These are phyloP conservation scores for Lithospermum erythrorhizon DNA, from an alignment of 257 asterid species.

Conservation along the genomic window DNA sequence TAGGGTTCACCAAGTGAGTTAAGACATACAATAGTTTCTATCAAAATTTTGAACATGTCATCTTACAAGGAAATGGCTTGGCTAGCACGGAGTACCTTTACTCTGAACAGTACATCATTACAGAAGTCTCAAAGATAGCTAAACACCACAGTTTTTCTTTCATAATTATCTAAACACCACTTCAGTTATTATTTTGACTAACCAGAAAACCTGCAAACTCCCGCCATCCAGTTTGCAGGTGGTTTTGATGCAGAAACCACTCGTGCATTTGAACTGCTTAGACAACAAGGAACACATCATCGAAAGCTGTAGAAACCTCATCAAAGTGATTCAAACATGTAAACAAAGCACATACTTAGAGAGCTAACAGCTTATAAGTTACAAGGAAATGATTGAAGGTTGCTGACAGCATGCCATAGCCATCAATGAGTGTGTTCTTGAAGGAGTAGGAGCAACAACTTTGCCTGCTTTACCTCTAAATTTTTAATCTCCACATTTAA, in stretches of 20 bases:
- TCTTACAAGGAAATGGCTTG: neutral
- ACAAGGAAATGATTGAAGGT: neutral
- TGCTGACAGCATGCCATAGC: too few relatives aligned
- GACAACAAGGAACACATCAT: neutral
- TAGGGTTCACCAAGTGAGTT: conserved; percentile 71
- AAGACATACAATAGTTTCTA: neutral
- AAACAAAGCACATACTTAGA: too few relatives aligned
- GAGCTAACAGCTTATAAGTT: too few relatives aligned
- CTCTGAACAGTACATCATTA: too few relatives aligned
- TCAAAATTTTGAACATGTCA: neutral
- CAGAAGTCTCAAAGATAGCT: neutral
- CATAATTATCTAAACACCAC: neutral
- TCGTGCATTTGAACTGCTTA: conserved; percentile 56
- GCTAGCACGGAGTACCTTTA: too few relatives aligned
- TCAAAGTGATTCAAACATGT: neutral
- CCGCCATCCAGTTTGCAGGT: conserved; percentile 64
- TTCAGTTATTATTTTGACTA: neutral
- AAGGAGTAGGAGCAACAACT: too few relatives aligned
- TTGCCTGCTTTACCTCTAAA: too few relatives aligned
- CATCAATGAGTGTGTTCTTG: too few relatives aligned
- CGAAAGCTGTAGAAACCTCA: conserved; percentile 3
- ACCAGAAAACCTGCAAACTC: neutral
- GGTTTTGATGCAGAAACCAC: conserved; percentile 68
- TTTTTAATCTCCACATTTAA: too few relatives aligned
- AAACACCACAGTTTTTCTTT: too few relatives aligned